Evolutionary conservation across 2,329 filamentous ascomycete species (phyloP).

Genomic region (Pseudogymnoascus sp.): DNA sequence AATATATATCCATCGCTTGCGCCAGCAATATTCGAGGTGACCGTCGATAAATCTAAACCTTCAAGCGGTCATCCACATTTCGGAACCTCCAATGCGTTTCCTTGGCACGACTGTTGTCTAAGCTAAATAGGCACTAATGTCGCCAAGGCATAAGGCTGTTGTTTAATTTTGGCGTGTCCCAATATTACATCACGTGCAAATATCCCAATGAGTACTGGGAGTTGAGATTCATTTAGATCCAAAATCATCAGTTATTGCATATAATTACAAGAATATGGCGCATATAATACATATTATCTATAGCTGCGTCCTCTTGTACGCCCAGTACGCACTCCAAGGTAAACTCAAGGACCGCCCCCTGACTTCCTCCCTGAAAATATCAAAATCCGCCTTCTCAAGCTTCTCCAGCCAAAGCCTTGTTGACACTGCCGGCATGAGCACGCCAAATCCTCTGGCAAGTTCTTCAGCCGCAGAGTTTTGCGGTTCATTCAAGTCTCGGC

Average conservation of each 20-base stretch:
- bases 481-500: neutral
- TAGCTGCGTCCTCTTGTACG: slow-evolving; percentile 46
- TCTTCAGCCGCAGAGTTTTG: slow-evolving; percentile 37
- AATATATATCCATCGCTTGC: neutral
- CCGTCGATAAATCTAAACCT: neutral
- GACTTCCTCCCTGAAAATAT: slow-evolving; percentile 62
- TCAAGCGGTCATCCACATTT: slow-evolving; percentile 1
- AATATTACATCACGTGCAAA: neutral
- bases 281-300: slow-evolving; percentile 24
- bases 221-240: neutral
- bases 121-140: neutral
- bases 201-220: neutral
- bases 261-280: neutral
- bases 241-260: neutral
- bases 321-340: slow-evolving; percentile 67
- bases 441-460: slow-evolving; percentile 63
- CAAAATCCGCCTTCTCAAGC: slow-evolving; percentile 76
- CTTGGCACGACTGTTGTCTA: neutral
- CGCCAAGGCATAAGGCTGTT: neutral
- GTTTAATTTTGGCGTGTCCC: neutral
- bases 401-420: slow-evolving; percentile 71
- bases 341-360: slow-evolving; percentile 71
- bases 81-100: neutral
- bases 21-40: neutral
- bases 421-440: slow-evolving; percentile 72